Base-by-base conservation (phyloP, 140 eudicot species). In the Oenanthe javanica region DNA sequence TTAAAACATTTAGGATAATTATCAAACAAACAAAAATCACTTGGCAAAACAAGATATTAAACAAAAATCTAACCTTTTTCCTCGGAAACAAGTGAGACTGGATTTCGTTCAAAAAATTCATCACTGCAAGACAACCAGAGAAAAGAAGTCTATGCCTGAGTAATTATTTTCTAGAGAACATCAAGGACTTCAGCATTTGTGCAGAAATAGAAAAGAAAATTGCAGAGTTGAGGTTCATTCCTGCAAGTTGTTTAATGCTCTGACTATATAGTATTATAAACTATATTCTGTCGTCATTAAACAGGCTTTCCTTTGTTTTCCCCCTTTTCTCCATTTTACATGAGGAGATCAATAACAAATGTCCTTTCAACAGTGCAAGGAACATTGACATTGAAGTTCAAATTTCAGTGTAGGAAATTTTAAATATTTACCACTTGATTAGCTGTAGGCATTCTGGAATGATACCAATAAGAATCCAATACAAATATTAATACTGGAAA, bases 11-110 rank as follows among this genome's bases (percentile, higher is more conserved):
- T 0, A 18, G n/a, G 23, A 59, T 1, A 21, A 21, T 21, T 59
- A 6, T 59, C 10, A 59, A n/a, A 59, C 64, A 15, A 55, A 55
- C 59, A n/a, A 6, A 59, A 59, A 25, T 21, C 36, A 59, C 48
- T 55, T 5, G 46, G 4, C 5, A 57, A 46, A 48, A 36, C 46
- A 50, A 21, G 0, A 55, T 18, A 77, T 42, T 0, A 77, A 18
- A 57, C 11, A 77, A 77, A 27, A 14, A 40, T 9, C 38, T 40
- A 57, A 55, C 74, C 75, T 78, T 61, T 78, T 78, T 78, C 55
- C 61, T 78, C 67, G 3, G 74, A 43, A 10, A 19, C 81, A 21
- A 63, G 67, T 9, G 81, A 49, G 27, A 42, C 61, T 78, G 69
- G n/a, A 78, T 19, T 27, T 46, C 54, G 43, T 48, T 36, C 43